Evolutionary conservation across 202 grass and related monocot species (phyloP).

Genomic region (Cymbopogon flexuosus): DNA sequence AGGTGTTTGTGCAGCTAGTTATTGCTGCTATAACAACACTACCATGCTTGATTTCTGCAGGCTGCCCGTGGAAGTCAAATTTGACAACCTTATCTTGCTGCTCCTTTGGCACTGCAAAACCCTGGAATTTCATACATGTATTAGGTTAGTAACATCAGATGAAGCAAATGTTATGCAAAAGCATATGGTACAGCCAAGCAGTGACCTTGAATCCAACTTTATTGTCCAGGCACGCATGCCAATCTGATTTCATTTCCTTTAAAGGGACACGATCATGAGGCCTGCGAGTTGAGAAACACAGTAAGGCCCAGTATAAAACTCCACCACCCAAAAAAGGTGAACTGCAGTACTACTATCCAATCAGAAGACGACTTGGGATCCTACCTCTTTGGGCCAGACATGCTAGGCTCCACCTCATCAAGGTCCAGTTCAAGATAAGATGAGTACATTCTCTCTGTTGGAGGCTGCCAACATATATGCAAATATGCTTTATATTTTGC

Average conservation of each 20-base stretch:
- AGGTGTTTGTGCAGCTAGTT: conserved; percentile 96
- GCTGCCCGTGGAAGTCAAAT: conserved; percentile 77
- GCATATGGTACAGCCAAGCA: neutral
- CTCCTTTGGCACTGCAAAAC: conserved; percentile 88
- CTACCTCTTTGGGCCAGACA: conserved; percentile 93
- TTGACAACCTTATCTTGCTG: conserved; percentile 75
- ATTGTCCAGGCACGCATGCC: conserved; percentile 84
- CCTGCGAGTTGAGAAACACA: conserved; percentile 36
- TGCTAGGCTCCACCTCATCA: conserved; percentile 66
- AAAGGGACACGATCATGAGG: conserved; percentile 91
- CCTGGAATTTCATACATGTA: conserved; percentile 35
- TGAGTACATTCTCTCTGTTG: conserved; percentile 69
- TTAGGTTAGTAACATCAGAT: neutral
- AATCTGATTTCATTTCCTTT: conserved; percentile 96
- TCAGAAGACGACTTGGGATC: neutral
- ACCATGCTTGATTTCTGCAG: conserved; percentile 82
- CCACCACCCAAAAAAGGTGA: neutral
- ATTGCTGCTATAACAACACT: conserved; percentile 98
- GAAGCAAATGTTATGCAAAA: conserved; percentile 7
- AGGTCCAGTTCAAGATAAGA: conserved; percentile 87
- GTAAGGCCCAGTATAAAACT: neutral
- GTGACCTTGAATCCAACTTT: conserved; percentile 94
- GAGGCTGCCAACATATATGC: conserved; percentile 59
- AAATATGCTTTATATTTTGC: conserved; percentile 18
- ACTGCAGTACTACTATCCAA: neutral